A percentile compares a stretch with the other conserved stretches of the same genome.
Evolutionary conservation across 1,284 basidiomycete genomes (phyloP).

Genomic region (Kwoniella shivajii): DNA sequence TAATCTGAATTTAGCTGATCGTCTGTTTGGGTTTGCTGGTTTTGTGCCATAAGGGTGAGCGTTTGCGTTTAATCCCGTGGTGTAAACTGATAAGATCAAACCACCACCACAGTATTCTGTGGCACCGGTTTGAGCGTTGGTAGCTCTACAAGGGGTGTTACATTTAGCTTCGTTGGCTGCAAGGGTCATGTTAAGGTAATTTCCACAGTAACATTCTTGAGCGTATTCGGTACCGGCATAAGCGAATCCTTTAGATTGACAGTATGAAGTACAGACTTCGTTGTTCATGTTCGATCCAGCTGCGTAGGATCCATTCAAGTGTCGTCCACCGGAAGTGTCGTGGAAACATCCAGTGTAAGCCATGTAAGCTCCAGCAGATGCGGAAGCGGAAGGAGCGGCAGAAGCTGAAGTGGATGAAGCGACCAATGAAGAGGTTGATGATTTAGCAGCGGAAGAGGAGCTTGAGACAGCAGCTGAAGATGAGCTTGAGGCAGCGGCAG

Average conservation of each 20-base stretch:
- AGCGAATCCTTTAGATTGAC: conserved; percentile 20
- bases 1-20: conserved; percentile 12
- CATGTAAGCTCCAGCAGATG: conserved; percentile 15
- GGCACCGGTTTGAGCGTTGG: not conserved
- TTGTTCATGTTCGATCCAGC: conserved; percentile 27
- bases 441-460: conserved; percentile 6
- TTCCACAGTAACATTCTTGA: conserved; percentile 41
- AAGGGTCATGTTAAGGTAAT: conserved; percentile 15
- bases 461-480: conserved; percentile 3
- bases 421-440: conserved; percentile 13
- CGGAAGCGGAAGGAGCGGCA: conserved; percentile 12
- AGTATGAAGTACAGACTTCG: conserved; percentile 29
- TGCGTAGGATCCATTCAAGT: conserved; percentile 27
- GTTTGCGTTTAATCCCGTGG: conserved; percentile 14
- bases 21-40: not conserved
- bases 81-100: conserved; percentile 15
- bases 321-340: conserved; percentile 28
- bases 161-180: conserved; percentile 9
- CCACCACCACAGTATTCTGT: conserved; percentile 24
- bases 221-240: conserved; percentile 33
- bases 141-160: conserved; percentile 9
- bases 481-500: not conserved
- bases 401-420: conserved; percentile 3
- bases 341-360: conserved; percentile 34
- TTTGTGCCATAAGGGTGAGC: conserved; percentile 4